Evolutionary conservation across 441 rosid species (phyloP).

Genomic region (Bocquillonia castaneifolia): DNA sequence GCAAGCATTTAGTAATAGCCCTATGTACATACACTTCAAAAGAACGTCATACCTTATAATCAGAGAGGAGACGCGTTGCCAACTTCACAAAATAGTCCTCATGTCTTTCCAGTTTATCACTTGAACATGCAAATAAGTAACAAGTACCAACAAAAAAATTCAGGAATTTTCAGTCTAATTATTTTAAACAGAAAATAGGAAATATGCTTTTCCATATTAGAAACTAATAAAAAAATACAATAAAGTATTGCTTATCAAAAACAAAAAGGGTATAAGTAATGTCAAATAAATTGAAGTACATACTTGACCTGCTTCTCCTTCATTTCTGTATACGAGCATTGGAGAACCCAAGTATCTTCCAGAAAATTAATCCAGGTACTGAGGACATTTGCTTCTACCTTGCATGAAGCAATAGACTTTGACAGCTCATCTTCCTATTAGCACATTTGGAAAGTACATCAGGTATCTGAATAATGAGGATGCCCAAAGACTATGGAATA

Average conservation of each 20-base stretch:
- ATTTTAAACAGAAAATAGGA: neutral
- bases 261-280: slow-evolving; percentile 1
- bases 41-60: slow-evolving; percentile 55
- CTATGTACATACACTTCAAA: slow-evolving; percentile 1
- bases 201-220: neutral
- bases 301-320: slow-evolving; percentile 79
- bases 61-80: slow-evolving; percentile 60
- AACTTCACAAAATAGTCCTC: slow-evolving; percentile 70
- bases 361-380: slow-evolving; percentile 90
- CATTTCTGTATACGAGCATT: slow-evolving; percentile 53
- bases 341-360: slow-evolving; percentile 95
- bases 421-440: slow-evolving; percentile 85
- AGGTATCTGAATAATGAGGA: slow-evolving; percentile 15
- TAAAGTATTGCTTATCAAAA: neutral
- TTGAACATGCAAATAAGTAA: slow-evolving; percentile 34
- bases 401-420: slow-evolving; percentile 70
- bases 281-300: slow-evolving; percentile 31
- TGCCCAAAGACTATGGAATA: slow-evolving; percentile 4
- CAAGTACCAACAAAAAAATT: slow-evolving; percentile 23
- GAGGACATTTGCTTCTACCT: slow-evolving; percentile 74
- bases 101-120: slow-evolving; percentile 80
- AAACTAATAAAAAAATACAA: neutral
- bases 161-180: slow-evolving; percentile 16
- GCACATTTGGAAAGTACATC: slow-evolving; percentile 23
- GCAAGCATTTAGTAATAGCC: slow-evolving; percentile 5